A percentile compares a stretch with the other conserved stretches of the same genome.
phyloP scores from a whole-genome alignment of 805 yeast species.

The Metschnikowia shivogae region DNA sequence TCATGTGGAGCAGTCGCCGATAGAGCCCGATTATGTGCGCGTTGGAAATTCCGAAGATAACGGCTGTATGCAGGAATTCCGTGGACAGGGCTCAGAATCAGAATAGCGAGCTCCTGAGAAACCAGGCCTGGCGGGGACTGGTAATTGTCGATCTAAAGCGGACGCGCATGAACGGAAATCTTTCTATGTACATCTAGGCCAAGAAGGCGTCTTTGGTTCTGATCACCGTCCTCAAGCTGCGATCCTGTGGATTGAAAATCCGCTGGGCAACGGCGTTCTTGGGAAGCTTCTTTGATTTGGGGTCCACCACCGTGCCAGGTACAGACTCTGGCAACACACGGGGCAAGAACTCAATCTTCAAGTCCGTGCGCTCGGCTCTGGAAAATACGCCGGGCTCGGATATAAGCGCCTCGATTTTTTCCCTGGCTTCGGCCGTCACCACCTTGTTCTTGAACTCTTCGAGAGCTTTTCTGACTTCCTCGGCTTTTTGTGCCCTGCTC shows the following conservation, averaged over 20 bases:
- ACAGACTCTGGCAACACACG: constrained; percentile 51
- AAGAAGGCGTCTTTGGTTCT: constrained; percentile 51
- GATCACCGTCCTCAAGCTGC: constrained; percentile 49
- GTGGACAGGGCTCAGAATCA: no score
- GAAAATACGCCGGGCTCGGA: constrained; percentile 38
- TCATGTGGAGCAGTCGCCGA: constrained; percentile 7
- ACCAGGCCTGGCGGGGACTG: no score
- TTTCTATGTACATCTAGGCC: constrained; percentile 13
- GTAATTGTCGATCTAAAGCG: no score
- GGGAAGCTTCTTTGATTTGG: constrained; percentile 39
- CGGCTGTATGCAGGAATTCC: no score
- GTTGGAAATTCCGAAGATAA: neutral
- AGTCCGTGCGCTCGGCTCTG: constrained; percentile 29
- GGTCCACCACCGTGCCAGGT: constrained; percentile 36
- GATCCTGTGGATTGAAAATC: constrained; percentile 57
- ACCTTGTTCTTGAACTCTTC: constrained; percentile 21
- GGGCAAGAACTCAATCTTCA: constrained; percentile 51
- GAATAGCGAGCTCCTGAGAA: no score
- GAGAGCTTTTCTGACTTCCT: constrained; percentile 20
- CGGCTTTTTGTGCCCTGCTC: constrained; percentile 22
- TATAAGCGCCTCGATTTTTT: constrained; percentile 42
- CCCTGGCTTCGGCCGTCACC: constrained; percentile 35
- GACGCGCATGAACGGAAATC: neutral
- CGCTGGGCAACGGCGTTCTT: constrained; percentile 49
- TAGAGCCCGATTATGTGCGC: neutral